Conservation (phyloP, 208 protist species). For the Wallacemonas sp. region DNA sequence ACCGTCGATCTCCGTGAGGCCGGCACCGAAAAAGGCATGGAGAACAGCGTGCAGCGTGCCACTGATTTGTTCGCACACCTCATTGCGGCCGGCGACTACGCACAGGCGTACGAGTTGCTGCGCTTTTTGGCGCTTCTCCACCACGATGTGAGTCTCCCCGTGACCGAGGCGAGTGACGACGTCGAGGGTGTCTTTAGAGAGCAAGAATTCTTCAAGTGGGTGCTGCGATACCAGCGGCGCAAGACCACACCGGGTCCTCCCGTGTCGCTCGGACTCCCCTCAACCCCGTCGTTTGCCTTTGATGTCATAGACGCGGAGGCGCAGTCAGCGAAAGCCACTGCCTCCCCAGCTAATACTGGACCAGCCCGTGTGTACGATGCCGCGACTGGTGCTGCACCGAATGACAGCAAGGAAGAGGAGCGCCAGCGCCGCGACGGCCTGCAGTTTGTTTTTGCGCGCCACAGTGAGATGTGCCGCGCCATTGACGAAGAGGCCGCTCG, state of each 20-base stretch:
- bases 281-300: constrained; percentile 1
- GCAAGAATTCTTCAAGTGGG: constrained; percentile 19
- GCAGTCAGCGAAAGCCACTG: too few species aligned
- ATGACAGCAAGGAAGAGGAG: not conserved
- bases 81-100: constrained; percentile 40
- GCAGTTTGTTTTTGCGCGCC: constrained; percentile 8
- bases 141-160: constrained; percentile 42
- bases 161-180: not conserved
- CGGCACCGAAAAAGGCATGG: constrained; percentile 14
- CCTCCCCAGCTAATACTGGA: too few species aligned
- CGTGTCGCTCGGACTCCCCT: not conserved
- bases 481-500: constrained; percentile 22
- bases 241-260: too few species aligned
- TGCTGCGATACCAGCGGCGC: constrained; percentile 23
- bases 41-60: constrained; percentile 33
- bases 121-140: constrained; percentile 70
- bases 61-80: constrained; percentile 38
- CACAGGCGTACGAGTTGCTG: constrained; percentile 61
- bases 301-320: not conserved
- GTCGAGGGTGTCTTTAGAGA: not conserved
- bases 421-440: constrained; percentile 9
- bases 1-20: too few species aligned
- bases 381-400: not conserved
- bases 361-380: too few species aligned
- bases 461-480: constrained; percentile 14